Evolutionary conservation across 805 yeast genomes (phyloP).

Genomic region (Torulaspora franciscae): DNA sequence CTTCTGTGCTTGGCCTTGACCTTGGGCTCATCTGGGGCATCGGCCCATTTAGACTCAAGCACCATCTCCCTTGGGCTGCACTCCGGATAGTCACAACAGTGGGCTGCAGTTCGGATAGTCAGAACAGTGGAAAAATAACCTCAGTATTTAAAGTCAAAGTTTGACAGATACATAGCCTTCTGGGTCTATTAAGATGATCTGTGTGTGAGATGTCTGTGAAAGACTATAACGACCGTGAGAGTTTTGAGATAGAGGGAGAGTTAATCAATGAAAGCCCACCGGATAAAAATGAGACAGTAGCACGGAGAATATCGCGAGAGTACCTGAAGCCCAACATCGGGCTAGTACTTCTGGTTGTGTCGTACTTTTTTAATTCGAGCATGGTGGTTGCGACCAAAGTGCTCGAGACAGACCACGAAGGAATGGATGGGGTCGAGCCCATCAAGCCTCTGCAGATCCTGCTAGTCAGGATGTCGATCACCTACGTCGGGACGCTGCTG

Average conservation of each 20-base stretch:
- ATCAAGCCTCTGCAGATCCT: conserved; percentile 76
- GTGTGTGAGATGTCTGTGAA: neutral
- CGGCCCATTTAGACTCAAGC: conserved; percentile 33
- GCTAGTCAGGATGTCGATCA: conserved; percentile 70
- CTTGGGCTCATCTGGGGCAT: conserved; percentile 16
- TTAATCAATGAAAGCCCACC: neutral
- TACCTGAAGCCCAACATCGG: conserved; percentile 45
- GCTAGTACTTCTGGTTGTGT: conserved; percentile 48
- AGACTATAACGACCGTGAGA: neutral
- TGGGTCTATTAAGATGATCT: neutral
- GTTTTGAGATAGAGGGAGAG: neutral
- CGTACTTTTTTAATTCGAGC: conserved; percentile 70
- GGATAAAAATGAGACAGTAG: conserved; percentile 1
- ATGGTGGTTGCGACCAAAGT: conserved; percentile 75
- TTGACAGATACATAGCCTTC: neutral
- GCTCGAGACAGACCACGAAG: conserved; percentile 57
- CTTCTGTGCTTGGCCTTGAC: conserved; percentile 3
- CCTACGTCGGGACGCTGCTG: conserved; percentile 52
- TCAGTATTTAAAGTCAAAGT: neutral
- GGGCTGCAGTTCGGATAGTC: neutral
- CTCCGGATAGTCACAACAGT: neutral
- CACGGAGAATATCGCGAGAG: conserved; percentile 14
- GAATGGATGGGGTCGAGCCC: conserved; percentile 41
- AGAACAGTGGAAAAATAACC: neutral
- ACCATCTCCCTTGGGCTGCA: conserved; percentile 15